Percentiles rank a stretch among this genome's conserved stretches.
Evolutionary conservation across 75 land plant genomes (phyloP).

Genomic region (Cunninghamia lanceolata): DNA sequence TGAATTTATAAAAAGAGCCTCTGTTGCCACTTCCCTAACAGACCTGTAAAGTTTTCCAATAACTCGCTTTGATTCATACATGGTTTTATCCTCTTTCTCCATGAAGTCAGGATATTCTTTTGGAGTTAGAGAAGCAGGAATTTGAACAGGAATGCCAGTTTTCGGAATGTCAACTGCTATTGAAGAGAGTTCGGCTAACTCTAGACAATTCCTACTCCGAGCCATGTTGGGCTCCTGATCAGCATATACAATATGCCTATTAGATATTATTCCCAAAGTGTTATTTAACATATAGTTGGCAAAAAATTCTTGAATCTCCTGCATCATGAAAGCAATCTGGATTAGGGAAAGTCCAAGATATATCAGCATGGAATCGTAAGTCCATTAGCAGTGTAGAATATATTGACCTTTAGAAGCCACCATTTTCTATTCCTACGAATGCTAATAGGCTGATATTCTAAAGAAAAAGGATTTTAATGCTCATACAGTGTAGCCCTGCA

Average conservation of each 20-base stretch:
- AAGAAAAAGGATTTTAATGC: not conserved
- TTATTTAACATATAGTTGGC: slow-evolving; percentile 79
- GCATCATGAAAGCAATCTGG: slow-evolving; percentile 19
- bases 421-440: not conserved
- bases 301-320: slow-evolving; percentile 91
- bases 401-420: not conserved
- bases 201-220: slow-evolving; percentile 45
- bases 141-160: slow-evolving; percentile 88
- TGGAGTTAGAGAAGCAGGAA: slow-evolving; percentile 60
- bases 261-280: slow-evolving; percentile 79
- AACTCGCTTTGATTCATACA: slow-evolving; percentile 61
- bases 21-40: slow-evolving; percentile 31
- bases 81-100: slow-evolving; percentile 73
- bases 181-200: slow-evolving; percentile 74
- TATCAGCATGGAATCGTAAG: not conserved
- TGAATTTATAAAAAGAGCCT: not conserved
- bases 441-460: not conserved
- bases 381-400: not conserved
- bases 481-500: not conserved
- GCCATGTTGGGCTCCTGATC: slow-evolving; percentile 62
- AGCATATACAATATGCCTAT: slow-evolving; percentile 83
- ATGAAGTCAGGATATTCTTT: slow-evolving; percentile 92
- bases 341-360: not conserved
- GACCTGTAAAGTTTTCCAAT: slow-evolving; percentile 89
- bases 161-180: slow-evolving; percentile 97